Evolutionary conservation across 108 stramenopile species (phyloP).

Genomic region (Stephanodiscus minutulus): DNA sequence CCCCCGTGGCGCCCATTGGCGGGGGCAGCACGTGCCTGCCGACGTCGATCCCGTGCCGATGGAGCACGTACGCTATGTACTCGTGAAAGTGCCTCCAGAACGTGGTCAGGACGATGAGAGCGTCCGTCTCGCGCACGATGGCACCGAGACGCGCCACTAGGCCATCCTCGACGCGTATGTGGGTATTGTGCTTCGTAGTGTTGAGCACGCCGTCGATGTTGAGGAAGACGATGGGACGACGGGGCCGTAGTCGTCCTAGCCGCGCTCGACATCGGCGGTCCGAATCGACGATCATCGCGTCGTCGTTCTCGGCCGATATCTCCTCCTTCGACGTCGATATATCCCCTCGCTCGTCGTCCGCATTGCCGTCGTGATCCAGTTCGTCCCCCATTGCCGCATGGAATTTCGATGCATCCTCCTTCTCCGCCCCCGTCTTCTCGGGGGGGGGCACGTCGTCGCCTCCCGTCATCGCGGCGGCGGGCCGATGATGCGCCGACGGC

Average conservation of each 20-base stretch:
- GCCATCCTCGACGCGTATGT: conserved; percentile 38
- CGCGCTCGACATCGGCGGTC: too few relatives aligned
- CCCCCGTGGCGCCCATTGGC: conserved; percentile 33
- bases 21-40: conserved; percentile 22
- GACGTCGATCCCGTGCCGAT: conserved; percentile 45
- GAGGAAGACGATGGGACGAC: conserved; percentile 42
- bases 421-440: too few relatives aligned
- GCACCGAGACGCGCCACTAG: conserved; percentile 32
- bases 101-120: conserved; percentile 37
- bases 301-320: too few relatives aligned
- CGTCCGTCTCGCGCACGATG: conserved; percentile 36
- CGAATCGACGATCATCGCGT: too few relatives aligned
- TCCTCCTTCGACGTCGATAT: neutral
- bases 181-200: conserved; percentile 34
- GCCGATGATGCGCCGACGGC: too few relatives aligned
- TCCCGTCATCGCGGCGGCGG: too few relatives aligned
- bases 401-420: too few relatives aligned
- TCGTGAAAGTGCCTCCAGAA: conserved; percentile 55
- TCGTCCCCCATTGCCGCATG: too few relatives aligned
- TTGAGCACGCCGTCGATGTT: conserved; percentile 53
- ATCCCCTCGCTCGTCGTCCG: too few relatives aligned
- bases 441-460: too few relatives aligned
- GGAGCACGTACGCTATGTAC: conserved; percentile 40
- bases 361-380: too few relatives aligned
- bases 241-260: too few relatives aligned